Evolutionary conservation across 148 eudicot genomes (phyloP), one percentile per base, ranked within the genome.

Genomic region (Bassia scoparia): DNA sequence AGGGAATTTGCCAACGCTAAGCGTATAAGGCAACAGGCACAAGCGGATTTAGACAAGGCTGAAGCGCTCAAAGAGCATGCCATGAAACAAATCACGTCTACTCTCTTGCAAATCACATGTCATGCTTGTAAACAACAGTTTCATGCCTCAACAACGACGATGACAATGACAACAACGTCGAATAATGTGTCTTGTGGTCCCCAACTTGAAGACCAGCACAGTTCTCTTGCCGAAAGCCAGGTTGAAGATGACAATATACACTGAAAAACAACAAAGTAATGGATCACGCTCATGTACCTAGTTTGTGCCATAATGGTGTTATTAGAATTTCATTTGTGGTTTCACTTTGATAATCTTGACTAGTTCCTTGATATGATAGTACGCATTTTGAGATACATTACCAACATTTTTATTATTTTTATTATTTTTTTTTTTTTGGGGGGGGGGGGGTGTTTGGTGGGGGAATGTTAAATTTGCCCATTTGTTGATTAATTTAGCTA

Each of bases 1-100:
- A 67, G 78, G 31, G 97, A 92, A 64, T 89, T 88, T 17, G 83
- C 80, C 1, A 86, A 85, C 23, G 97, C 97, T 3, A 92, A 92
- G 81, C 83, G 90, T 31, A 84, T 89, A 11, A 72, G 95, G 60
- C 89, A 92, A 38, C 97, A 86, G 66, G 97, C 95, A 0, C 85
- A 83, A 30, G 82, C 74, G 0, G 97, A 92, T 53, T 61, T 92
- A 4, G 90, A 92, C 24, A 92, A 87, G 44, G 97, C 97, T 12
- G 84, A 81, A 33, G 79, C 81, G 21, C 78, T 92, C 10, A 89
- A 83, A 54, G 87, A 83, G 24, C 86, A 89, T 8, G 88, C 95
- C 2, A 81, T 82, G 26, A 85, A 81, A 68, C 83, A 86, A 76
- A 77, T 86, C 17, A 87, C 71, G 18, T 70, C 83, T 0, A 78